Conservation (phyloP, 768 basidiomycete species). For the Boletellus ananiceps region DNA sequence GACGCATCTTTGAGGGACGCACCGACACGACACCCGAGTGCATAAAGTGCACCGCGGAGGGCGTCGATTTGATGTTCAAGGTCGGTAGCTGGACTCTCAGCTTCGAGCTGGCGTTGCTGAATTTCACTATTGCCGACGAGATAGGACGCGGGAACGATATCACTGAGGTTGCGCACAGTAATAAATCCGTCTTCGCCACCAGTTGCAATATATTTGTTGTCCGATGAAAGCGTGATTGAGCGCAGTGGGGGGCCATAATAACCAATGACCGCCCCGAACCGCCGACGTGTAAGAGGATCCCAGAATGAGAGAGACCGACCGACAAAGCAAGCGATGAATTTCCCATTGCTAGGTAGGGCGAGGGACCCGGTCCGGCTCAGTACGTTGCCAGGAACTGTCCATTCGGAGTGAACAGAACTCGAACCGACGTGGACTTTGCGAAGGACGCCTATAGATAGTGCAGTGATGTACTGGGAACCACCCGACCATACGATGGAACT, state of each 20-base stretch:
- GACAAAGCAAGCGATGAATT: background rate
- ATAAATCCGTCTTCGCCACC: background rate
- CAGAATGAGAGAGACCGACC: constrained; percentile 5
- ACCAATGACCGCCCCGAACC: background rate
- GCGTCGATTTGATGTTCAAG: background rate
- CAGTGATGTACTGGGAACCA: background rate
- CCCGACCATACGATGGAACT: background rate
- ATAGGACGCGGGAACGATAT: background rate
- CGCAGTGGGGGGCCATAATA: background rate
- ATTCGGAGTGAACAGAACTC: background rate
- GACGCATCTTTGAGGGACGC: background rate
- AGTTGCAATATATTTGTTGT: background rate
- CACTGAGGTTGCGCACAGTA: background rate
- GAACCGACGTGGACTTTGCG: background rate
- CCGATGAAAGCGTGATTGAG: constrained; percentile 2
- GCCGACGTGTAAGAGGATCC: background rate
- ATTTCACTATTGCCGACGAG: background rate
- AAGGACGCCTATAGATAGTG: background rate
- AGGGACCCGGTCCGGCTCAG: background rate
- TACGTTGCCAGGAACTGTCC: background rate
- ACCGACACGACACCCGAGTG: background rate
- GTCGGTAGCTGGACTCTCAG: no score
- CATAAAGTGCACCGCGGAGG: background rate
- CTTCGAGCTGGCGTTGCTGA: no score
- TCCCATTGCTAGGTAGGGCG: background rate